Base-by-base conservation (phyloP, 345 rosid genomes). In the Heritiera fomes region DNA sequence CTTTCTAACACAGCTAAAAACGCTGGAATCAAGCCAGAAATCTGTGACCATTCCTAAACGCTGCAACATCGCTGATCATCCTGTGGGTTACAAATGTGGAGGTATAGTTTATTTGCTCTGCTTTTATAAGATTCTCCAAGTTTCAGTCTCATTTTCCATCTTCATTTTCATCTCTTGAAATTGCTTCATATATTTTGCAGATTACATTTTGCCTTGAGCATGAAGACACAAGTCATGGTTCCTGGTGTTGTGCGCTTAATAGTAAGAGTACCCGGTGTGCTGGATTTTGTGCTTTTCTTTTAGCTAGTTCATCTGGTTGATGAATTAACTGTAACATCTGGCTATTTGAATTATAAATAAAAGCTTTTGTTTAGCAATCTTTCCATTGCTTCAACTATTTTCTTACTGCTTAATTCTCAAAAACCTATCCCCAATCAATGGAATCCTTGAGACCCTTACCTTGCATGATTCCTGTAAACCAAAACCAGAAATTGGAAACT, bases 11-110 rank as follows among this genome's bases (percentile, higher is more conserved):
- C 93, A 4, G 97, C 97, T 32, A 91, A 84, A 65, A 88, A 82
- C 45, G 87, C 94, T 5, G 99, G 99, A 14, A 81, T 84, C 78
- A 88, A 90, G 83, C 93, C 94, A 0, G 93, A 87, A 72, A 70
- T 89, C 99, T 7, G 76, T 96, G 66, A 92, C 98, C 82, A 90
- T 96, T 75, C 97, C 99, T 30, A 89, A 94, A 72, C 92, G 95
- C 53, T 94, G 98, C 91, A 89, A 94, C 87, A 78, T 96, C 38
- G 83, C 83, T 66, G 81, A 86, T 82, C 94, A 95, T 68, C 98
- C 98, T 9, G 85, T 89, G 14, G 98, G 98, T 75, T 92, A 91
- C 88, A 86, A 89, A 82, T 96, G 99, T 76, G 97, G 97, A 91
- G 92, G 97, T 92, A 65, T 20, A 75, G 63, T 50, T 55, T 71